Base-by-base conservation (phyloP, 495 filamentous ascomycete genomes). In the Glarea lozoyensis region DNA sequence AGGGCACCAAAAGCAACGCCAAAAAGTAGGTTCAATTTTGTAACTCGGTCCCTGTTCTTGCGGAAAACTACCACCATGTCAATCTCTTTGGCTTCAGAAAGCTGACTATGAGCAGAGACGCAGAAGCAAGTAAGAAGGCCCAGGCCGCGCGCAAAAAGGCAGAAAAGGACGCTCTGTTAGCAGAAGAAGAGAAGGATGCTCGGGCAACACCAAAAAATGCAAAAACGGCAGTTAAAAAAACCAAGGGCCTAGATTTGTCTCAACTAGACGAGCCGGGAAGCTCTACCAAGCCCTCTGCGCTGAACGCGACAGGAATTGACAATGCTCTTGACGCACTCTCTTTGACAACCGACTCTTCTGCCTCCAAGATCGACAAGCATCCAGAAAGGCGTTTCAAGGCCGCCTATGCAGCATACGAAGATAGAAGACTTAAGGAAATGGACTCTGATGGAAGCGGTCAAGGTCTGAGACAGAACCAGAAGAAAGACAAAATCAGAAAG, bases 21-120 rank as follows among this genome's bases (percentile, higher is more conserved):
- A 96, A 94, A 67, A 90, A 93, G 89, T 94, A 62, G 55, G 76
- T n/a, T n/a, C n/a, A n/a, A n/a, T n/a, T n/a, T n/a, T n/a, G n/a
- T n/a, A n/a, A n/a, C n/a, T n/a, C n/a, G n/a, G n/a, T 65, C 19
- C 13, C 29, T 21, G 19, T 39, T n/a, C 12, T 36, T 25, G 29
- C 19, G n/a, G 36, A 15, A 23, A 24, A 39, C 27, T 37, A 46
- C 51, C 42, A 37, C 34, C 17, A 18, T 19, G 20, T 40, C 34
- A n/a, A n/a, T n/a, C n/a, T n/a, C n/a, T n/a, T n/a, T n/a, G n/a
- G n/a, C n/a, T n/a, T 33, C 29, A 7, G 42, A 13, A 43, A 50
- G 42, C 46, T 15, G 17, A 4, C 30, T 6, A 35, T 36, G 10
- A n/a, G 20, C 35, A 94, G 86, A 61, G 88, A 93, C 49, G 80